Conservation (phyloP, 192 early-diverging fungal species). For the Pilaira anomala region DNA sequence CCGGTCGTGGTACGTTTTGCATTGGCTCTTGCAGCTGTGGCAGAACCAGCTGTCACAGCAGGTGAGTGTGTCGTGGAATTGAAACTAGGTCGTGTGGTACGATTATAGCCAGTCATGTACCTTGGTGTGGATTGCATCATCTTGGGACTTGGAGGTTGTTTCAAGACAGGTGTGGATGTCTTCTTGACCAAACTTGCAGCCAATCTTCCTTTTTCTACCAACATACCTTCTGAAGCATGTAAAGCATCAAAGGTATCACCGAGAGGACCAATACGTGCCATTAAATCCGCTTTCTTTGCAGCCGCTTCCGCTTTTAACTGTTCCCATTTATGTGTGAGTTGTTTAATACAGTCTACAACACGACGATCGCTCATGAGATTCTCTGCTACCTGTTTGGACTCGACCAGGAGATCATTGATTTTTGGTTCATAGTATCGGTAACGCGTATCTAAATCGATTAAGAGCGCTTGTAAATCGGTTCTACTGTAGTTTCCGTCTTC, state of each 20-base stretch:
- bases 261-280: slow-evolving; percentile 22
- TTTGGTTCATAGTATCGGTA: slow-evolving; percentile 43
- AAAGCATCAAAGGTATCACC: slow-evolving; percentile 19
- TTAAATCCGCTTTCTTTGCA: slow-evolving; percentile 42
- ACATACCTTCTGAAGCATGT: neutral
- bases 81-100: neutral
- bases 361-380: slow-evolving; percentile 40
- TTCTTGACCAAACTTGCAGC: slow-evolving; percentile 7
- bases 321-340: slow-evolving; percentile 47
- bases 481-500: slow-evolving; percentile 8
- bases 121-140: slow-evolving; percentile 14
- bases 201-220: slow-evolving; percentile 13
- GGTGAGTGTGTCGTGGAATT: neutral
- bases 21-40: neutral
- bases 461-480: slow-evolving; percentile 37
- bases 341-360: slow-evolving; percentile 39
- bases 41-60: neutral
- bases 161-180: neutral
- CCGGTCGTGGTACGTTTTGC: neutral
- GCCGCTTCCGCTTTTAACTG: slow-evolving; percentile 40
- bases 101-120: slow-evolving; percentile 5
- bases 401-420: slow-evolving; percentile 37
- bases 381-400: slow-evolving; percentile 24
- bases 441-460: slow-evolving; percentile 43
- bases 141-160: slow-evolving; percentile 6